phyloP scores from a whole-genome alignment of 2,329 filamentous ascomycete genomes.

The Sphaerulina musiva region DNA sequence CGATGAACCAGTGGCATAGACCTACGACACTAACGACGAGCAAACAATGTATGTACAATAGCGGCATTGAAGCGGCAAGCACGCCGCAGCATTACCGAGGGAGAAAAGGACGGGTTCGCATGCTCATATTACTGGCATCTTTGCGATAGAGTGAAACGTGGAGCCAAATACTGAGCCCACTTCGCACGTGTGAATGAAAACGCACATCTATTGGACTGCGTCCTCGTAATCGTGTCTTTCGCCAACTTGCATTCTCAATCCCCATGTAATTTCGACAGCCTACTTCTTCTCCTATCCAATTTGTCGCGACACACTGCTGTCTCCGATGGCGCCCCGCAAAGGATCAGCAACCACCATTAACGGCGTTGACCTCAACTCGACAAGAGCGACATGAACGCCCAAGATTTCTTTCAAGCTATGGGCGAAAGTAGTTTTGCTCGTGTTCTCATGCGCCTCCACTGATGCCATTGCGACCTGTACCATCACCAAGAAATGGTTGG shows the following conservation, averaged over 20 bases:
- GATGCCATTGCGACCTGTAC: not conserved
- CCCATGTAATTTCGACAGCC: no score
- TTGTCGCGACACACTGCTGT: not conserved
- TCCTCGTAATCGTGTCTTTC: not conserved
- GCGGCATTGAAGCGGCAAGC: not conserved
- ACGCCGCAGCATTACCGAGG: not conserved
- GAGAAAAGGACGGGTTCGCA: not conserved
- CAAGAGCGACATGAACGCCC: conserved; percentile 7
- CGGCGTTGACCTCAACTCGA: conserved; percentile 21
- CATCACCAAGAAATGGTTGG: not conserved
- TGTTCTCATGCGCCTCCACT: not conserved
- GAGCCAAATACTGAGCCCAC: not conserved
- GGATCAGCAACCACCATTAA: not conserved
- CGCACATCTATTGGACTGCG: not conserved
- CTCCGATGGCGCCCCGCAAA: not conserved
- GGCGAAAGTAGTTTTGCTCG: not conserved
- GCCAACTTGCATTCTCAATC: no score
- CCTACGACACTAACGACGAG: conserved; percentile 1
- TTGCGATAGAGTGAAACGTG: not conserved
- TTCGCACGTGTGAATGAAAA: not conserved
- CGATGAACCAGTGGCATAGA: conserved; percentile 18
- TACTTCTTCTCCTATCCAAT: not conserved
- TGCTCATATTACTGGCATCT: not conserved
- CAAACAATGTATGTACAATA: conserved; percentile 3
- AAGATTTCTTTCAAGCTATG: not conserved